phyloP scores from a whole-genome alignment of 441 rosid species.

The Bruguiera hainesii region DNA sequence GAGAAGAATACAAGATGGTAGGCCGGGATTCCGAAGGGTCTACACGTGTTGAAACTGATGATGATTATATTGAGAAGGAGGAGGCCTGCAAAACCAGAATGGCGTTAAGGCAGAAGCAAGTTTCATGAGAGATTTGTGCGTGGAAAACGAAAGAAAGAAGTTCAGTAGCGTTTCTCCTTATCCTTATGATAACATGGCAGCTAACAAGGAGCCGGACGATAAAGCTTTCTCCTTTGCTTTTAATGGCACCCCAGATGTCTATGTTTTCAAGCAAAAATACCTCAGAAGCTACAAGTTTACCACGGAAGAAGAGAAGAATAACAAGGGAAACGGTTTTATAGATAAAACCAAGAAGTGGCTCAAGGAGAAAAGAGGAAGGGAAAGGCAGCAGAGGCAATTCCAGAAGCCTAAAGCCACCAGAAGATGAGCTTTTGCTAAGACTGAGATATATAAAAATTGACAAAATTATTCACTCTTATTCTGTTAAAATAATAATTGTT shows the following conservation, averaged over 20 bases:
- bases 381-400: not conserved
- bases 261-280: constrained; percentile 12
- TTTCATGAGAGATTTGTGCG: not conserved
- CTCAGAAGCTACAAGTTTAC: constrained; percentile 20
- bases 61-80: not conserved
- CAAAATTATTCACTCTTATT: too few species aligned
- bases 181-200: not conserved
- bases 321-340: not conserved
- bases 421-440: not conserved
- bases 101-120: constrained; percentile 18
- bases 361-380: not conserved
- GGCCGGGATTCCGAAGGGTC: not conserved
- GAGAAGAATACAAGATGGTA: not conserved
- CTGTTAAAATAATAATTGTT: too few species aligned
- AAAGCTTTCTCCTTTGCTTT: not conserved
- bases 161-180: not conserved
- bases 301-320: not conserved
- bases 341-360: constrained; percentile 7
- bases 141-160: not conserved
- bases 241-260: constrained; percentile 6
- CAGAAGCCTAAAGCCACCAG: not conserved
- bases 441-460: too few species aligned
- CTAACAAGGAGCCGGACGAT: not conserved
- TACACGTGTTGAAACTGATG: not conserved
- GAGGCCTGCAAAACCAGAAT: constrained; percentile 19